Evolutionary conservation across 441 rosid genomes (phyloP), one percentile per base, ranked within the genome.

Genomic region (Hypseocharis bilobata): DNA sequence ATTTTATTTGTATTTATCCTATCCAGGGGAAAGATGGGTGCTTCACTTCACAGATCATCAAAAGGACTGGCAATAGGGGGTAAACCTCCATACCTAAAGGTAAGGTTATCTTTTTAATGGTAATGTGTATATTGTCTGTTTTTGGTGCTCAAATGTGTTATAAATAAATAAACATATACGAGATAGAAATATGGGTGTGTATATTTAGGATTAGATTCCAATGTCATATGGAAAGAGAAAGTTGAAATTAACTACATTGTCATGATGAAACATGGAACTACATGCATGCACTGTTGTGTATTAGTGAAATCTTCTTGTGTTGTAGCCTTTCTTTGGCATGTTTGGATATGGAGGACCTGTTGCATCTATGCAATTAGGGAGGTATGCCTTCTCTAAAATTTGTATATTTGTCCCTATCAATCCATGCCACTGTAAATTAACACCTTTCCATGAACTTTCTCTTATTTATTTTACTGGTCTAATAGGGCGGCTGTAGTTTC

Each of bases 311-410:
- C 60, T 55, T 55, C 32, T 55, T 26, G 13, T 26, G 32, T 55
- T 77, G 71, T 86, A 87, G 88, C 93, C 93, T 16, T 78, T 52
- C 72, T 89, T 89, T 80, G 93, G 90, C 67, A 87, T 84, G 90
- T 89, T 89, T 75, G 92, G 96, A 81, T 83, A 81, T 70, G 96
- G 96, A 70, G 93, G 92, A 27, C 82, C 84, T 52, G 72, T 81
- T 63, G 88, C 96, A 28, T 76, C 85, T 51, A 89, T 89, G 91
- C 78, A 77, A 70, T 69, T 89, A 74, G 93, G 96, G 69, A 83
- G 86, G 94, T 89, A 78, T 20, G 30, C 16, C 14, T 57, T 56
- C 29, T 29, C 29, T 28, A 26, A 44, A 11, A 23, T 27, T 45
- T 19, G 19, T 64, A 16, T n/a, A 4, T 65, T 40, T 65, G 60